Evolutionary conservation across 164 flowering plant species (phyloP).

Genomic region (Pachysandra terminalis): DNA sequence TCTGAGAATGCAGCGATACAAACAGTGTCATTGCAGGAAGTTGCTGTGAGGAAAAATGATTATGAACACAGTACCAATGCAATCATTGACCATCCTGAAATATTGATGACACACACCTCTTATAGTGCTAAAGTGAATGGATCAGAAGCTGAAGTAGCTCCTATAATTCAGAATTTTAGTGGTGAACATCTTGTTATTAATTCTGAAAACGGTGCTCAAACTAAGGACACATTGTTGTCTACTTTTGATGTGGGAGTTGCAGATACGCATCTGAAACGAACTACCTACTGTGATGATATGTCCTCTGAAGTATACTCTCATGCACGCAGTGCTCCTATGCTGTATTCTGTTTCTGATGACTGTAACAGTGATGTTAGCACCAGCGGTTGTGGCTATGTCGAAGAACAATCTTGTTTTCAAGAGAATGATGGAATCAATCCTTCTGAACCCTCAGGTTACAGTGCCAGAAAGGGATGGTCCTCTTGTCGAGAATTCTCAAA

Average conservation of each 20-base stretch:
- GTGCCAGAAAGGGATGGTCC: conserved; percentile 7
- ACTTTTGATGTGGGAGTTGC: conserved; percentile 11
- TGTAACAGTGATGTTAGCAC: conserved; percentile 31
- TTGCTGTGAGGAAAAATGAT: conserved; percentile 2
- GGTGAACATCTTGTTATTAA: conserved; percentile 8
- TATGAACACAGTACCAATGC: conserved; percentile 8
- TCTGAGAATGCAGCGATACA: conserved; percentile 16
- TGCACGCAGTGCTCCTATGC: conserved; percentile 6
- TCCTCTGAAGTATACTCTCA: conserved; percentile 16
- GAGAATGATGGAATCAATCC: conserved; percentile 5
- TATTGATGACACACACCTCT: conserved; percentile 9
- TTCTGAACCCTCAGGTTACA: conserved; percentile 13
- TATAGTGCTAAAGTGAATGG: conserved; percentile 16
- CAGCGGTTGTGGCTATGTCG: conserved; percentile 11
- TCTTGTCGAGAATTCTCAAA: conserved; percentile 9
- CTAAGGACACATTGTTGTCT: not conserved
- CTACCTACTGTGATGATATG: conserved; percentile 14
- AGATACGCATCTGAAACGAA: conserved; percentile 8
- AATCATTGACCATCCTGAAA: conserved; percentile 8
- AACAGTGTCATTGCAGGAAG: conserved; percentile 11
- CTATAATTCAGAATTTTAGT: conserved; percentile 12
- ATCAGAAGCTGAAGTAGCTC: conserved; percentile 15
- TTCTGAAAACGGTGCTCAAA: conserved; percentile 10
- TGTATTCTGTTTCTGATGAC: conserved; percentile 28
- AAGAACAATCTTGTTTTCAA: conserved; percentile 5